Conservation (phyloP, 225 moss, liverwort and hornwort species). For the Pseudisothecium myosuroides region DNA sequence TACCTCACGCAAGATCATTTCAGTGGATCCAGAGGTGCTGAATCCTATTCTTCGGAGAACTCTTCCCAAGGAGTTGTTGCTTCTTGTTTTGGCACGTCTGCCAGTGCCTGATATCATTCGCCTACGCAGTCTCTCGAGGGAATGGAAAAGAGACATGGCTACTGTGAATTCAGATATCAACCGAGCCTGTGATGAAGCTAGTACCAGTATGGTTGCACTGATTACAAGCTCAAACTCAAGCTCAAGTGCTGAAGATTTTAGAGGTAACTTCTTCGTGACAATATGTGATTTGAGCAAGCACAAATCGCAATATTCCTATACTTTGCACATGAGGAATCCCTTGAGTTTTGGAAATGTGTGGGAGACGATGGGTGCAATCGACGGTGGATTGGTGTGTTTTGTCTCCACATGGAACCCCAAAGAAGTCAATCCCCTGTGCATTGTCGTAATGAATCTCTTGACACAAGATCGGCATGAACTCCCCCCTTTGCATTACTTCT, state of each 20-base stretch:
- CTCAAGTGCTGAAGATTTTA: not conserved
- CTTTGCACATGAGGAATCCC: not conserved
- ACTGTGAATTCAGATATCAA: not conserved
- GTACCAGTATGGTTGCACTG: not conserved
- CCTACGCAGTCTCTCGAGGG: too few relatives aligned
- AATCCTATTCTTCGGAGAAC: too few relatives aligned
- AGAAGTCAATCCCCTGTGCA: not conserved
- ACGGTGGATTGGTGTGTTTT: not conserved
- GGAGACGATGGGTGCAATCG: not conserved
- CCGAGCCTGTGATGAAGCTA: too few relatives aligned
- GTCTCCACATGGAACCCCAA: not conserved
- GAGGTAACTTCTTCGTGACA: not conserved
- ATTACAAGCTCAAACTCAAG: too few relatives aligned
- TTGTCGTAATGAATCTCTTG: not conserved
- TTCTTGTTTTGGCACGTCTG: too few relatives aligned
- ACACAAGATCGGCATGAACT: not conserved
- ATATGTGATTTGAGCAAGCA: not conserved
- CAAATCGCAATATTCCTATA: not conserved
- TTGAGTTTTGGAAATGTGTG: not conserved
- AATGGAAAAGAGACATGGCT: too few relatives aligned
- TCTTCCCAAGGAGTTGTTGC: too few relatives aligned
- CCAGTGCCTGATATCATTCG: too few relatives aligned
- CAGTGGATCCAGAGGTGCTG: too few relatives aligned
- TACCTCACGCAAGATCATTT: too few relatives aligned
- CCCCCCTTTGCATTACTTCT: not conserved